These are phyloP conservation scores for Cylindrodendrum hubeiense DNA, from an alignment of 2,329 filamentous ascomycete species.

Conservation along the genomic window DNA sequence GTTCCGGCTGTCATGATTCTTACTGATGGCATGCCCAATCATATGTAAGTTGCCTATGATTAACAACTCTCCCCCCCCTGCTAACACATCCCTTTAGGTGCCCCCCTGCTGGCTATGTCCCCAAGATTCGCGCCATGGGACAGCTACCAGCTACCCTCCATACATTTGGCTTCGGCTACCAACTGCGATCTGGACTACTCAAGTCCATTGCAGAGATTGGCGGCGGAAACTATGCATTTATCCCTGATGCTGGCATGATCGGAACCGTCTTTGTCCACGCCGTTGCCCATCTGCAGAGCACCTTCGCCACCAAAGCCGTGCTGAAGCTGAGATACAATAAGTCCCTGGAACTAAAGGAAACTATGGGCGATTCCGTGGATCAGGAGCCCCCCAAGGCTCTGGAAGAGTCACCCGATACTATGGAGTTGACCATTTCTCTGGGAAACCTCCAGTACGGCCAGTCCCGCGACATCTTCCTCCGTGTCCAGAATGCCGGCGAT, in stretches of 20 bases:
- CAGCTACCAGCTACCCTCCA: conserved; percentile 57
- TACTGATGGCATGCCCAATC: conserved; percentile 68
- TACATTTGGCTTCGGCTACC: conserved; percentile 54
- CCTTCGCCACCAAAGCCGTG: conserved; percentile 62
- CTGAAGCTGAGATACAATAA: conserved; percentile 57
- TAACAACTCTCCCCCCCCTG: accelerated
- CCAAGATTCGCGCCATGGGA: conserved; percentile 60
- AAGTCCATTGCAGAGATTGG: conserved; percentile 71
- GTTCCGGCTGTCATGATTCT: conserved; percentile 66
- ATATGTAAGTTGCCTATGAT: conserved; percentile 52
- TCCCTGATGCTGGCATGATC: conserved; percentile 73
- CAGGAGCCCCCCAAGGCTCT: conserved; percentile 42
- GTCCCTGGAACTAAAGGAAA: conserved; percentile 53
- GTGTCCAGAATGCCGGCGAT: conserved; percentile 42
- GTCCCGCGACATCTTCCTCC: conserved; percentile 66
- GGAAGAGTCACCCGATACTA: conserved; percentile 14
- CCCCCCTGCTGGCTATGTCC: conserved; percentile 65
- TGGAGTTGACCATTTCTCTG: conserved; percentile 54
- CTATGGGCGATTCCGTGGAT: conserved; percentile 55
- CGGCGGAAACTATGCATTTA: conserved; percentile 70
- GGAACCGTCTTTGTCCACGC: conserved; percentile 73
- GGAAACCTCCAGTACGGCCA: conserved; percentile 73
- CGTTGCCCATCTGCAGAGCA: conserved; percentile 71
- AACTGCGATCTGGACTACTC: conserved; percentile 60
- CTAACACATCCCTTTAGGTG: conserved; percentile 47